Base-by-base conservation (phyloP, 2,329 filamentous ascomycete genomes). In the Aspergillus jensenii region DNA sequence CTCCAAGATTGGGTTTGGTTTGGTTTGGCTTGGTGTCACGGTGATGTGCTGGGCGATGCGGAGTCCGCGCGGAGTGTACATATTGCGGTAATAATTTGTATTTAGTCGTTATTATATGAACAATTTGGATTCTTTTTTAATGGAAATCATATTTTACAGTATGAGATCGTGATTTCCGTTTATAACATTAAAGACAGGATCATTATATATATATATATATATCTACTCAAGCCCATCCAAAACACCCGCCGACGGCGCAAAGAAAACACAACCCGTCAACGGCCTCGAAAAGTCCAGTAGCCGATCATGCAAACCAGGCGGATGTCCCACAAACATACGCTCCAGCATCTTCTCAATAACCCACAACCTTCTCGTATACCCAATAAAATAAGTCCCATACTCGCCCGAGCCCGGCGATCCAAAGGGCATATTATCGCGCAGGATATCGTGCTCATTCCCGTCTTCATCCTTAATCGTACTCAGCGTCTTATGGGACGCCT, bases 341-440 rank as follows among this genome's bases (percentile, higher is more conserved):
- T 83, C 71, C 63, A 85, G 63, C 83, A 85, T 86, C 67, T 76
- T 78, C 70, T 86, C 84, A 52, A 82, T 78, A 0, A 85, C 83
- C 82, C 82, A 86, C 9, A 85, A 64, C 11, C 74, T 72, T 0
- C 63, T 59, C 2, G 82, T 79, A 64, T 84, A 84, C 0, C 81
- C 82, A 51, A 85, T 84, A 54, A 85, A 85, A 67, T 85, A 86
- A 0, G 83, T 86, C 1, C 83, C 83, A 58, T 81, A 85, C 65
- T 84, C 77, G 0, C 35, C 35, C 4, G 12, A 5, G 2, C 12
- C 35, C 3, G 35, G 35, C 35, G 35, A 37, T 7, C 35, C 35
- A 37, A 37, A 37, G 2, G 35, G 35, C 35, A 37, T 37, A n/a
- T 37, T 37, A n/a, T 37, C 35, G 6, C 35, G 12, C 35, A 37